phyloP scores from a whole-genome alignment of 2,329 filamentous ascomycete genomes.

The Aspergillus neotritici region DNA sequence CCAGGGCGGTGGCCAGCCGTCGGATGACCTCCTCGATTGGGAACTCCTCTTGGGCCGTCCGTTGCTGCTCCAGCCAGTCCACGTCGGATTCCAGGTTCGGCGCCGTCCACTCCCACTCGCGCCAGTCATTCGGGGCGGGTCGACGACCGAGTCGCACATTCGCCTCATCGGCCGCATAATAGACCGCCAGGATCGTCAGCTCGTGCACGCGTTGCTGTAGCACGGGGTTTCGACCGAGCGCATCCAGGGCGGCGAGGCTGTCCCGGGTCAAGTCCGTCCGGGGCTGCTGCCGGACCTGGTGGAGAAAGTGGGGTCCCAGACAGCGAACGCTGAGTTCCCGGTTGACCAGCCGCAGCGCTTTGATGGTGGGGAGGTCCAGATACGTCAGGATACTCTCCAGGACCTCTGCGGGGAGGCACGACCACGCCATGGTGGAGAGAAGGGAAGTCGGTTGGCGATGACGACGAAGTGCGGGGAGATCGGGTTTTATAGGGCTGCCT shows the following conservation, averaged over 20 bases:
- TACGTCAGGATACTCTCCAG: constrained; percentile 1
- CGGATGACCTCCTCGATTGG: constrained; percentile 3
- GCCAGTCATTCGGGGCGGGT: neutral
- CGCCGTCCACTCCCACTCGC: too few relatives aligned
- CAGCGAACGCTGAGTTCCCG: constrained; percentile 2
- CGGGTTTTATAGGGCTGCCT: too few relatives aligned
- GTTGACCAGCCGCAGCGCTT: constrained; percentile 6
- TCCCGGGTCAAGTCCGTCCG: constrained; percentile 1
- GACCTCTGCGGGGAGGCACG: neutral
- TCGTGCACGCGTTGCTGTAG: constrained; percentile 1
- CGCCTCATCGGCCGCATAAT: neutral
- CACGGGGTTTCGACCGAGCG: neutral
- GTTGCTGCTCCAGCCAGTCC: constrained; percentile 1
- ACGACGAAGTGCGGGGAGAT: too few relatives aligned
- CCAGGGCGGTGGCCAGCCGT: neutral
- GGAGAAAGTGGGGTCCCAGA: constrained; percentile 7
- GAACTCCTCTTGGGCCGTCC: neutral
- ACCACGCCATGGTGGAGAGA: too few relatives aligned
- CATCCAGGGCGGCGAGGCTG: constrained; percentile 2
- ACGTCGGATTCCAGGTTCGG: constrained; percentile 1
- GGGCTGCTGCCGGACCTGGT: constrained; percentile 1
- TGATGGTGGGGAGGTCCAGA: constrained; percentile 8
- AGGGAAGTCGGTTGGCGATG: too few relatives aligned
- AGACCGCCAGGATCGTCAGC: constrained; percentile 5
- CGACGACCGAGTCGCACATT: neutral